Evolutionary conservation across 1,284 basidiomycete species (phyloP).

Genomic region (Mrakiaceae sp.): DNA sequence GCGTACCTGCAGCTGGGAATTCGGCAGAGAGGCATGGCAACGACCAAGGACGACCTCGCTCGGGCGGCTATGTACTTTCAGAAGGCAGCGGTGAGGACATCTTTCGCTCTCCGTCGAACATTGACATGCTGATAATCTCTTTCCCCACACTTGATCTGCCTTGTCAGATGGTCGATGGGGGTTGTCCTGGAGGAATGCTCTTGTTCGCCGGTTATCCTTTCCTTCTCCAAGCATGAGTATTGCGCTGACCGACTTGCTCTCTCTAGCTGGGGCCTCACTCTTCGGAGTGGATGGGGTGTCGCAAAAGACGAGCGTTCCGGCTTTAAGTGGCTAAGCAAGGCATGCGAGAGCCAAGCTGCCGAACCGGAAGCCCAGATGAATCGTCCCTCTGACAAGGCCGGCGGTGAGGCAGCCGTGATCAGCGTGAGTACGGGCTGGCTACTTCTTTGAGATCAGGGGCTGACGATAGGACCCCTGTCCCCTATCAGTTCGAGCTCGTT

Average conservation of each 20-base stretch:
- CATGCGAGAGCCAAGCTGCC: slow-evolving; percentile 46
- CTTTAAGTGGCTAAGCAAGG: slow-evolving; percentile 70
- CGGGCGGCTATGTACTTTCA: slow-evolving; percentile 49
- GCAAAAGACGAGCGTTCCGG: slow-evolving; percentile 60
- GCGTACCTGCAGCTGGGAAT: slow-evolving; percentile 1
- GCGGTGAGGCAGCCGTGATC: no score
- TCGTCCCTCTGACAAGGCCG: no score
- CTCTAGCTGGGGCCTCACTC: slow-evolving; percentile 59
- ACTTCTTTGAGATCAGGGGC: no score
- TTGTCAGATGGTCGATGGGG: slow-evolving; percentile 47
- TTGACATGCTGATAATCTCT: no score
- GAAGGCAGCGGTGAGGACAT: slow-evolving; percentile 44
- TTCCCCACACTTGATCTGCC: no score
- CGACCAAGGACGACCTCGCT: background rate
- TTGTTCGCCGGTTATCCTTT: slow-evolving; percentile 35
- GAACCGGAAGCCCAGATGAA: no score
- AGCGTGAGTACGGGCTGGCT: no score
- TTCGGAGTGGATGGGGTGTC: slow-evolving; percentile 81
- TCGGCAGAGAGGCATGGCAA: no score
- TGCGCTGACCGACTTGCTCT: no score
- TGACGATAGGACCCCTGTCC: no score
- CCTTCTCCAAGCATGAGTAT: no score
- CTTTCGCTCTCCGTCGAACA: no score
- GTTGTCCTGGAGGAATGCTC: slow-evolving; percentile 79
- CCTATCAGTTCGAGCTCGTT: slow-evolving; percentile 57